Evolutionary conservation across 257 asterid species (phyloP).

Genomic region (Striga asiatica): DNA sequence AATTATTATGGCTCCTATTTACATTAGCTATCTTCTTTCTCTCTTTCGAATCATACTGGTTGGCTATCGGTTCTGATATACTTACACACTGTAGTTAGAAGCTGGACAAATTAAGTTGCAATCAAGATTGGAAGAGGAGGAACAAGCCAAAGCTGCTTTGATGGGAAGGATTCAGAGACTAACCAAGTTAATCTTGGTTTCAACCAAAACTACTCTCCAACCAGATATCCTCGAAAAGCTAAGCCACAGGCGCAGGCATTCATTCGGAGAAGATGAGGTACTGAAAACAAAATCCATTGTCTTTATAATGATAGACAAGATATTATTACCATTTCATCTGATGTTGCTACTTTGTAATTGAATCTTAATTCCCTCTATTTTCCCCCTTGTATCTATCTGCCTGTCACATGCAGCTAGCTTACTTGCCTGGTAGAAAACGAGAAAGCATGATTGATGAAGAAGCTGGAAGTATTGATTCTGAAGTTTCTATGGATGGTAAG

Average conservation of each 20-base stretch:
- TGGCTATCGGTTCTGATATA: slow-evolving; percentile 11
- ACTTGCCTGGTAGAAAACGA: slow-evolving; percentile 78
- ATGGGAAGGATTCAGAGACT: slow-evolving; percentile 88
- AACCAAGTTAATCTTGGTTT: slow-evolving; percentile 74
- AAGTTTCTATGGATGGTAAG: slow-evolving; percentile 41
- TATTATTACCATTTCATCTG: slow-evolving; percentile 8
- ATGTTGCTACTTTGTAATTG: no score
- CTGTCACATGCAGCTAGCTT: slow-evolving; percentile 55
- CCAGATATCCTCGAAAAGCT: slow-evolving; percentile 34
- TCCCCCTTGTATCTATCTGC: slow-evolving; percentile 8
- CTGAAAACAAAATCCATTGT: slow-evolving; percentile 2
- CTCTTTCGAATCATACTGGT: not conserved
- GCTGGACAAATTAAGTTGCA: slow-evolving; percentile 78
- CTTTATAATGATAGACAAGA: slow-evolving; percentile 9
- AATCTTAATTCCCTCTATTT: no score
- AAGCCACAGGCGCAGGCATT: slow-evolving; percentile 63
- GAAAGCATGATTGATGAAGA: slow-evolving; percentile 49
- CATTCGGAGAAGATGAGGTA: slow-evolving; percentile 90
- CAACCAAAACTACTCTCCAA: slow-evolving; percentile 54
- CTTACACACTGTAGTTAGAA: slow-evolving; percentile 47
- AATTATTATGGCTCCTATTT: not conserved
- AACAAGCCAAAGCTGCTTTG: slow-evolving; percentile 80
- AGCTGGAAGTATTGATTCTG: slow-evolving; percentile 52
- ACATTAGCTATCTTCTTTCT: not conserved
- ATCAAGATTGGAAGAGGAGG: slow-evolving; percentile 87